Base-by-base conservation (phyloP, 305 asterid genomes). In the Lippia alba region DNA sequence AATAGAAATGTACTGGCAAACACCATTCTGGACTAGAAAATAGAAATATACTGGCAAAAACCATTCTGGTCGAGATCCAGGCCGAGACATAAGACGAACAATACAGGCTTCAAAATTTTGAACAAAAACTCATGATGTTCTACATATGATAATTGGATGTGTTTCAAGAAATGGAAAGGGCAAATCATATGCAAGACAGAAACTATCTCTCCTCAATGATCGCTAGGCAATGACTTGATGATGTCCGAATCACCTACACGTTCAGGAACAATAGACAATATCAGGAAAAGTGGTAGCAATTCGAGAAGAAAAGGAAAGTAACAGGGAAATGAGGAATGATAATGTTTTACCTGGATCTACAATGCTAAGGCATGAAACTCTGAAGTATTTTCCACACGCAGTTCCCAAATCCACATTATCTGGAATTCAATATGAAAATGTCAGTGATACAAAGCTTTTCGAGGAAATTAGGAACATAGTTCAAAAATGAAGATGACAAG, bases 361-460 rank as follows among this genome's bases (percentile, higher is more conserved):
- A 61, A 78, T 78, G 76, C 79, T 78, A 44, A 73, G 82, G 73
- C 82, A 78, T 14, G 79, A 78, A 39, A 79, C 83, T 2, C 83
- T 72, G 24, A 66, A 79, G 64, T 79, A 79, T 32, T 74, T 79
- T 20, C 83, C 83, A 62, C 83, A 74, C 12, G 80, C 80, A 62
- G 80, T 79, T 44, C 83, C 78, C 76, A 79, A 75, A 59, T 79
- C 80, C 3, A 75, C 77, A 30, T 79, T 79, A 39, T 79, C 80
- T 79, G 73, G 11, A 11, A 45, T 12, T 11, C 8, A 34, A 69
- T 33, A 69, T 33, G 57, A 19, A 17, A 2, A 16, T 51, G 64
- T 69, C 16, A n/a, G 56, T 24, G 30, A 24, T 18, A 12, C 14
- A 1, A 34, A 30, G 34, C 34, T 11, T 56, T 11, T 5, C n/a